Evolutionary conservation across 805 yeast genomes (phyloP).

Genomic region (Hyphopichia homilentoma): DNA sequence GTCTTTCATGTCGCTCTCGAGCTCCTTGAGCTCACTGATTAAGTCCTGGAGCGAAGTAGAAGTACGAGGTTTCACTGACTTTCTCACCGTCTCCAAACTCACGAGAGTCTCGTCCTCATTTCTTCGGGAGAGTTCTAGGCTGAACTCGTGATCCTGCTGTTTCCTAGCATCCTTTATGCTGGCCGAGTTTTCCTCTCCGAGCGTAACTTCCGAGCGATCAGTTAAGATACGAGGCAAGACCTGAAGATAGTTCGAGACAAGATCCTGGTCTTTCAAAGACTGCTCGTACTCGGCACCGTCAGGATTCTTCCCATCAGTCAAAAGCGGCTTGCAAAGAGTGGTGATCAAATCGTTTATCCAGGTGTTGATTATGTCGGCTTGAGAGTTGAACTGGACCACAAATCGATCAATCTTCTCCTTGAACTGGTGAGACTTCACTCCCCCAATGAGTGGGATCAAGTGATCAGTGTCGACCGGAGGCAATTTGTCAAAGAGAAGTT

Average conservation of each 20-base stretch:
- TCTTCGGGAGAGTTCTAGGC: conserved; percentile 20
- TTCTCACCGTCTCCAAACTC: conserved; percentile 17
- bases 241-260: conserved; percentile 55
- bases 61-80: conserved; percentile 24
- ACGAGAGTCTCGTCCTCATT: conserved; percentile 23
- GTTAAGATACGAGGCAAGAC: conserved; percentile 37
- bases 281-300: conserved; percentile 77
- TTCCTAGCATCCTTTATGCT: conserved; percentile 13
- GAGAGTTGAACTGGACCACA: conserved; percentile 43
- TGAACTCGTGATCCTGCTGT: conserved; percentile 16
- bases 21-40: conserved; percentile 21
- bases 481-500: conserved; percentile 23
- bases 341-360: conserved; percentile 46
- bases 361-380: conserved; percentile 46
- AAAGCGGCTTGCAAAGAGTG: conserved; percentile 47
- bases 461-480: conserved; percentile 22
- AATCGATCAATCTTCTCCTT: conserved; percentile 17
- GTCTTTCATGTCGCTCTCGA: conserved; percentile 22
- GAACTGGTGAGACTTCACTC: conserved; percentile 16
- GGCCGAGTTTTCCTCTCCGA: conserved; percentile 28
- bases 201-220: conserved; percentile 38
- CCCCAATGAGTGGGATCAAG: conserved; percentile 13
- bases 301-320: conserved; percentile 44
- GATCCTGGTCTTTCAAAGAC: conserved; percentile 73
- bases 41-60: conserved; percentile 33